These are phyloP conservation scores for Chaetomium strumarium DNA, from an alignment of 2,329 filamentous ascomycete genomes.

Conservation along the genomic window DNA sequence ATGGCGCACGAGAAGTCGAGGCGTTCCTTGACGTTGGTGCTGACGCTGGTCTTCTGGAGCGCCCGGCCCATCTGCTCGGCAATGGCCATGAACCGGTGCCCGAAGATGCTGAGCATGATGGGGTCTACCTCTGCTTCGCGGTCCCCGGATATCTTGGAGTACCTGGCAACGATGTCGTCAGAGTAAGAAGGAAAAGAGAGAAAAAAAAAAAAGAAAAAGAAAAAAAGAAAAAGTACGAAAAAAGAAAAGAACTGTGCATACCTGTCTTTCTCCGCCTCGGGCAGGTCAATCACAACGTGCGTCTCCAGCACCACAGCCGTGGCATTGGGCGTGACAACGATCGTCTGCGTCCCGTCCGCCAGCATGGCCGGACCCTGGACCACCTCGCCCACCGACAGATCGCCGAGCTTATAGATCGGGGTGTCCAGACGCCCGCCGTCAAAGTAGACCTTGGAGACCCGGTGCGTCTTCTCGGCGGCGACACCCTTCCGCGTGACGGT, in stretches of 20 bases:
- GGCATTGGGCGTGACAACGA: constrained; percentile 76
- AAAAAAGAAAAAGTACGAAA: too few relatives aligned
- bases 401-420: constrained; percentile 74
- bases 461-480: constrained; percentile 55
- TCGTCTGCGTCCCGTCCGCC: constrained; percentile 83
- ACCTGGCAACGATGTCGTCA: not conserved
- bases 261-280: constrained; percentile 35
- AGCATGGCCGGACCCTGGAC: constrained; percentile 78
- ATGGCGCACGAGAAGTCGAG: constrained; percentile 79
- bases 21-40: constrained; percentile 75
- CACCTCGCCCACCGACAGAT: constrained; percentile 65
- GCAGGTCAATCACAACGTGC: constrained; percentile 82
- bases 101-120: constrained; percentile 72
- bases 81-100: constrained; percentile 78
- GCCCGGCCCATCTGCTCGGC: constrained; percentile 79
- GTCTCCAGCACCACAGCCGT: constrained; percentile 74
- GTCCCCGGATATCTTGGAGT: constrained; percentile 22
- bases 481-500: constrained; percentile 56
- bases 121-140: constrained; percentile 66
- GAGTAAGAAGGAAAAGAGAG: not conserved
- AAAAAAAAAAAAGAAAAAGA: too few relatives aligned
- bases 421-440: constrained; percentile 73
- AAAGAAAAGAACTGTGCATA: constrained; percentile 22
- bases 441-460: constrained; percentile 71
- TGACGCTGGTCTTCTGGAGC: constrained; percentile 73